Conservation (phyloP, 2,329 filamentous ascomycete species). For the Thermothelomyces thermophilus region DNA sequence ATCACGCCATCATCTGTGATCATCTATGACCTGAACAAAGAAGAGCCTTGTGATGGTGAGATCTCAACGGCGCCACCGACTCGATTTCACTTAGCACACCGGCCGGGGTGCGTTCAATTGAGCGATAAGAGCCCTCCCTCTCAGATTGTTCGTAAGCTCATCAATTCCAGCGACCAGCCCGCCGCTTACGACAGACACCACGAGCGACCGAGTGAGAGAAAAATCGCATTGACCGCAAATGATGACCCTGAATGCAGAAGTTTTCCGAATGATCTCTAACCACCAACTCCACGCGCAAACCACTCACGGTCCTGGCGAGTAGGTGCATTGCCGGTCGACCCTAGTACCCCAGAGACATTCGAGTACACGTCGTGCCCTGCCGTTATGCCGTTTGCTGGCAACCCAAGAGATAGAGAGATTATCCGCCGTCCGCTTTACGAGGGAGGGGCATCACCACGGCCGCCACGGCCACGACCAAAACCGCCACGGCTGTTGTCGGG, state of each 20-base stretch:
- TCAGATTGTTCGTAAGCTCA: conserved; percentile 15
- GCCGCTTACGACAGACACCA: conserved; percentile 15
- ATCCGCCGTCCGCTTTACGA: conserved; percentile 42
- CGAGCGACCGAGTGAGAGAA: conserved; percentile 18
- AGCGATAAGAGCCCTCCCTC: conserved; percentile 6
- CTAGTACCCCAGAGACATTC: conserved; percentile 29
- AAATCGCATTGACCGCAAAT: conserved; percentile 23
- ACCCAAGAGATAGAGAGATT: conserved; percentile 25
- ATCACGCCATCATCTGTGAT: too few species aligned
- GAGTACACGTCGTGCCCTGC: conserved; percentile 41
- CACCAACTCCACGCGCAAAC: conserved; percentile 28
- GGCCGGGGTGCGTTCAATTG: not conserved
- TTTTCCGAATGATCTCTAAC: conserved; percentile 24
- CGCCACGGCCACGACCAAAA: conserved; percentile 83
- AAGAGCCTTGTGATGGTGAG: too few species aligned
- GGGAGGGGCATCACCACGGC: conserved; percentile 68
- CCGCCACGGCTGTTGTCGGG: conserved; percentile 62
- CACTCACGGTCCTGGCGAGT: conserved; percentile 28
- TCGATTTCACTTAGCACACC: conserved; percentile 1
- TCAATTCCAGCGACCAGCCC: conserved; percentile 14
- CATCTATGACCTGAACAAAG: too few species aligned
- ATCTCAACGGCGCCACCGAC: too few species aligned
- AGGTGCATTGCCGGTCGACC: conserved; percentile 28
- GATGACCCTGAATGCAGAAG: conserved; percentile 23
- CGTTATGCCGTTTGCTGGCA: conserved; percentile 24